Conservation (phyloP, 2,329 filamentous ascomycete genomes). For the Verticillium nubilum region DNA sequence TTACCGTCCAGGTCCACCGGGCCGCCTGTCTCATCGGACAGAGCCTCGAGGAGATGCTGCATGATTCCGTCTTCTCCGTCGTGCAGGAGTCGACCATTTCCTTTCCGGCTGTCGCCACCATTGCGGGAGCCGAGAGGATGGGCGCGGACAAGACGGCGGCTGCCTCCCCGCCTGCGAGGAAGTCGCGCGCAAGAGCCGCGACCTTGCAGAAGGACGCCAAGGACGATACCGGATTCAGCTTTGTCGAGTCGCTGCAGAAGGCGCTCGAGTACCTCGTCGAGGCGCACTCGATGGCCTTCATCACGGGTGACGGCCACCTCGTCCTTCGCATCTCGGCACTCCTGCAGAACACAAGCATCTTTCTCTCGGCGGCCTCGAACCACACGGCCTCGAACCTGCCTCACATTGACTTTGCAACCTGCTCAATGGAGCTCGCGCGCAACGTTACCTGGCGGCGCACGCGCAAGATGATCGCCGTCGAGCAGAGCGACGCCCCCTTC, state of each 20-base stretch:
- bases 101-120: conserved; percentile 59
- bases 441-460: conserved; percentile 65
- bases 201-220: conserved; percentile 16
- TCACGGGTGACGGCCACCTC: conserved; percentile 50
- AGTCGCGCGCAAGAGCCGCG: conserved; percentile 13
- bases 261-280: conserved; percentile 62
- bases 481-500: conserved; percentile 14
- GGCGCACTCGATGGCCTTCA: conserved; percentile 52
- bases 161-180: neutral
- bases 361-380: conserved; percentile 57
- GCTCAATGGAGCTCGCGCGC: conserved; percentile 63
- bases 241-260: conserved; percentile 55
- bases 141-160: conserved; percentile 23
- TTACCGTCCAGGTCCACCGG: conserved; percentile 53
- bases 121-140: conserved; percentile 26
- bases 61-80: conserved; percentile 81
- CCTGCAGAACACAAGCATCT: conserved; percentile 59
- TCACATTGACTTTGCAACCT: conserved; percentile 54
- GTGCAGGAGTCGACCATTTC: conserved; percentile 91
- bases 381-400: conserved; percentile 38
- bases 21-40: conserved; percentile 64
- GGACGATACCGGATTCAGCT: conserved; percentile 27
- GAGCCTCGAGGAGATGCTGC: conserved; percentile 66
- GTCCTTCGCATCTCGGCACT: conserved; percentile 60
- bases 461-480: conserved; percentile 33